Evolutionary conservation across 371 early-diverging fungal genomes (phyloP).

Genomic region (Chytridiales sp.): DNA sequence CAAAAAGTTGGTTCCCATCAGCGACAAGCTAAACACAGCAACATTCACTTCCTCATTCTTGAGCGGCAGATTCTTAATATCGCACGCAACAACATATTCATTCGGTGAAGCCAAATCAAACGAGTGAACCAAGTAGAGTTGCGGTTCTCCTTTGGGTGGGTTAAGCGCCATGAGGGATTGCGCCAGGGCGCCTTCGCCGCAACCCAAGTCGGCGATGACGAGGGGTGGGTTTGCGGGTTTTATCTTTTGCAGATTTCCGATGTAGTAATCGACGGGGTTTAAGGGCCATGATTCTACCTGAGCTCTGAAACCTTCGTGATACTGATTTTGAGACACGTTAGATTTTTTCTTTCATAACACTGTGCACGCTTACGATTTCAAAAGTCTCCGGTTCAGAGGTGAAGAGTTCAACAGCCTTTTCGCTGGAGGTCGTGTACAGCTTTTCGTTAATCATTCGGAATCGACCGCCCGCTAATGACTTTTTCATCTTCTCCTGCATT

Average conservation of each 20-base stretch:
- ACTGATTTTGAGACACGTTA: conserved; percentile 48
- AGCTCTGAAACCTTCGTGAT: conserved; percentile 94
- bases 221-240: conserved; percentile 20
- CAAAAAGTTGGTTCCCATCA: conserved; percentile 97
- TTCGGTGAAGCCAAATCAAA: conserved; percentile 92
- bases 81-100: conserved; percentile 84
- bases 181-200: conserved; percentile 95
- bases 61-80: conserved; percentile 89
- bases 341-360: neutral
- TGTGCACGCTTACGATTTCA: conserved; percentile 64
- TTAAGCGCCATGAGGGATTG: conserved; percentile 53
- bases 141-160: neutral
- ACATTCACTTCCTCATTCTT: conserved; percentile 76
- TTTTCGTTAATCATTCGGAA: conserved; percentile 96
- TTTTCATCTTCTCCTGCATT: conserved; percentile 80
- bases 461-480: conserved; percentile 68
- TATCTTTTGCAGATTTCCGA: conserved; percentile 59
- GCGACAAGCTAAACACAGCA: conserved; percentile 89
- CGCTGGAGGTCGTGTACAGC: conserved; percentile 84
- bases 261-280: conserved; percentile 92
- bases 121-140: conserved; percentile 70
- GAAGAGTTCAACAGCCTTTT: conserved; percentile 74
- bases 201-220: conserved; percentile 95
- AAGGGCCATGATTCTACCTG: conserved; percentile 96
- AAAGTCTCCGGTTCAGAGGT: conserved; percentile 83